Evolutionary conservation across 31 red algal species (phyloP), one percentile per base, ranked within the genome.

Genomic region (Asparagopsis taxiformis): DNA sequence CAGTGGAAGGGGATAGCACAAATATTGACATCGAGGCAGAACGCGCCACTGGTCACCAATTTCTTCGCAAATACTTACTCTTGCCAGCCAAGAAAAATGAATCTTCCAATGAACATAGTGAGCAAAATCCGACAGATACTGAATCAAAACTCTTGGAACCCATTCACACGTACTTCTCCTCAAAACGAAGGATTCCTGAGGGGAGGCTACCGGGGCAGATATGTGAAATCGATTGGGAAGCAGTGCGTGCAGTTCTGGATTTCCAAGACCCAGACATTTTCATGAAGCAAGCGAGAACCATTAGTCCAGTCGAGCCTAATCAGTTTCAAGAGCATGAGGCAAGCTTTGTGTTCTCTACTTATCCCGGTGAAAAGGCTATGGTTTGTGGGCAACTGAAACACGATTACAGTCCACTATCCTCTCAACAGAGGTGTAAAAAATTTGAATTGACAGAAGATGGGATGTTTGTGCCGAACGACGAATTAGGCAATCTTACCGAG

Each of bases 401-500:
- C 5, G 59, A 65, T 37, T 37, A 50, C 31, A 62, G 52, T 70
- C 79, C 79, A 11, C 29, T 84, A 44, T 63, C 55, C 31, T 20
- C 38, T 24, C 16, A 65, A 17, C 62, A 25, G 15, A 31, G 79
- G 26, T 59, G 59, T 49, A 65, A 59, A 19, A 84, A 73, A 51
- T 84, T 84, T 65, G 15, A 54, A 1, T 44, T 84, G 29, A 69
- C 49, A 54, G 56, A 73, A 17, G 58, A 72, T 63, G 79, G 79
- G 3, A 84, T 68, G 3, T 22, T 84, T 23, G 38, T 32, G 16
- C 56, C 55, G 39, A 66, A 84, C n/a, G 59, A 63, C 38, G 79
- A 84, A 44, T 37, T 84, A 41, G 29, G 19, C 31, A 28, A 73
- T 50, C 26, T 84, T 31, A 16, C 73, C 31, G 56, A 51, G 23